Base-by-base conservation (phyloP, 257 asterid species). In the Echites panduratus region DNA sequence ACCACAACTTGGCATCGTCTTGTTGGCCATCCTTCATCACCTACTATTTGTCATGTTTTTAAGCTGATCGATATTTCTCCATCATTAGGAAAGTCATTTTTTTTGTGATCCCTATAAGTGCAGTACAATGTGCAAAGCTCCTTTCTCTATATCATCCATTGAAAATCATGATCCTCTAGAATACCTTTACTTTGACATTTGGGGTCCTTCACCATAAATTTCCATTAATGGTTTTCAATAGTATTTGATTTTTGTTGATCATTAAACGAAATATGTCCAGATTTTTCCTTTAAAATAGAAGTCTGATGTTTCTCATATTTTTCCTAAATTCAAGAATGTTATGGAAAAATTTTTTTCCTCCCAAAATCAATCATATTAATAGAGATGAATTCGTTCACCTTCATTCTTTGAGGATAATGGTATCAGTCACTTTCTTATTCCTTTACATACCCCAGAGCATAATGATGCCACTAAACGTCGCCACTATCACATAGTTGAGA, bases 161-260 rank as follows among this genome's bases (percentile, higher is more conserved):
- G 35, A 56, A 7, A 32, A 13, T 7, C 22, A 4, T 19, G 19
- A 17, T 10, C 63, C 4, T 4, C 32, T 73, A 12, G 19, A 45
- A 27, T 24, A 12, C 24, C 7, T 61, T 14, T 62, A 24, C 38
- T 45, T 12, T 70, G 17, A 70, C 27, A 27, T 29, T 70, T 70
- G 73, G 73, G 61, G 38, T n/a, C 38, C 29, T 29, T n/a, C 73
- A 22, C 63, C 64, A 47, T 4, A 43, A 16, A 41, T 12, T 41
- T 62, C 29, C 4, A 4, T 58, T 14, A 4, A 20, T 61, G 70
- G 20, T 22, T 59, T 26, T 19, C 19, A 19, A 20, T 72, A 58
- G 4, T 72, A 72, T 62, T n/a, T 72, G 17, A 61, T 72, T 22
- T 14, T 73, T 43, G 76, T 47, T 38, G 76, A 62, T 72, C n/a